Conservation (phyloP, 208 protist genomes). For the Endotrypanum monterogeii region DNA sequence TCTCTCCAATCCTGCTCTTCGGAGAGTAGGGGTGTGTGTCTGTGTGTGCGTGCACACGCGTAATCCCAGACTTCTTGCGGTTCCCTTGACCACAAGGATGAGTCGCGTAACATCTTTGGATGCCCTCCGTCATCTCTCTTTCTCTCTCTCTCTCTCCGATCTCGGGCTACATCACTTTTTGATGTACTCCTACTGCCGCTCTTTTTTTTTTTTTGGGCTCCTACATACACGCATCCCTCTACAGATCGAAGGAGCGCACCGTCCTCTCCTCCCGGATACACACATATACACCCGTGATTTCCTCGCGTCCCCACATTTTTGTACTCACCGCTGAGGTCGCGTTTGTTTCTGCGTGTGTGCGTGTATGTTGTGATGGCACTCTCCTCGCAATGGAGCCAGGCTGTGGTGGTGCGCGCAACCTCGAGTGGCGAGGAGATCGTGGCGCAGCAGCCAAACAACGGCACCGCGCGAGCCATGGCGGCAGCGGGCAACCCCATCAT, state of each 20-base stretch:
- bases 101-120: too few relatives aligned
- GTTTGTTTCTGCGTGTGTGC: conserved; percentile 7
- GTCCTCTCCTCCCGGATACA: background rate
- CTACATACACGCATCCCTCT: background rate
- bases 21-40: too few relatives aligned
- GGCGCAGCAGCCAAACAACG: conserved; percentile 32
- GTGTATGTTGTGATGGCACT: conserved; percentile 40
- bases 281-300: background rate
- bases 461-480: conserved; percentile 44
- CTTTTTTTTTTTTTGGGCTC: too few relatives aligned
- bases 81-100: too few relatives aligned
- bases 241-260: too few relatives aligned
- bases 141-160: too few relatives aligned
- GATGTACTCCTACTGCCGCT: too few relatives aligned
- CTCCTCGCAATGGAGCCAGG: conserved; percentile 62
- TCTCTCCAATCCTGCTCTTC: too few relatives aligned
- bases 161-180: too few relatives aligned
- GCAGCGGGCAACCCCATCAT: conserved; percentile 66
- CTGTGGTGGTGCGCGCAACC: conserved; percentile 65
- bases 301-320: background rate
- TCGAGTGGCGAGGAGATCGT: conserved; percentile 36
- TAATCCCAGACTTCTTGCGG: too few relatives aligned
- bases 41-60: too few relatives aligned
- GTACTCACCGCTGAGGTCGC: background rate
- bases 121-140: too few relatives aligned